These are phyloP conservation scores for Globisporangium parvum DNA, from an alignment of 352 stramenopile species.

Conservation along the genomic window DNA sequence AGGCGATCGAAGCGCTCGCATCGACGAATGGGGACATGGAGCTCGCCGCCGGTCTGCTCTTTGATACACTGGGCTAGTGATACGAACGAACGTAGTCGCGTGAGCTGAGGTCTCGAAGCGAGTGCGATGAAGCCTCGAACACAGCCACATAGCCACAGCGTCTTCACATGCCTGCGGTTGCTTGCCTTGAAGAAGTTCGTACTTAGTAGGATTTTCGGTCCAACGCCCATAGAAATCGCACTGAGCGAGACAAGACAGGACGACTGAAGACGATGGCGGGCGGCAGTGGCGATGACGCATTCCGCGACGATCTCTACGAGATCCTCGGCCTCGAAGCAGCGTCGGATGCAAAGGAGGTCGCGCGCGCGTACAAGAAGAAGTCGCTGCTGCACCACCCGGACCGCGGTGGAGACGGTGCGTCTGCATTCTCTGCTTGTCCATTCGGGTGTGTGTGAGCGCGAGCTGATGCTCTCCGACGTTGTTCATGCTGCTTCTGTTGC, in stretches of 20 bases:
- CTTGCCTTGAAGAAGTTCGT: background rate
- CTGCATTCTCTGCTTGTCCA: background rate
- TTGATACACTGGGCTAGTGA: slow-evolving; percentile 49
- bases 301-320: slow-evolving; percentile 59
- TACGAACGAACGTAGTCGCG: background rate
- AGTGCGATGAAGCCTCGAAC: background rate
- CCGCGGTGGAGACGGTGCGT: slow-evolving; percentile 67
- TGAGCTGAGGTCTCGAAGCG: no score
- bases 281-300: slow-evolving; percentile 13
- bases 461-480: background rate
- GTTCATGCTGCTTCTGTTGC: background rate
- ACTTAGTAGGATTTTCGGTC: background rate
- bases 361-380: slow-evolving; percentile 82
- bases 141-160: background rate
- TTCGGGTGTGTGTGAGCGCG: background rate
- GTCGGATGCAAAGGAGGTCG: slow-evolving; percentile 57
- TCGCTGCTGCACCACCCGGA: slow-evolving; percentile 75
- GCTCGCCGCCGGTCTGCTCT: slow-evolving; percentile 73
- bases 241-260: background rate
- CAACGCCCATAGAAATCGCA: background rate
- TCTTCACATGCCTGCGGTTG: no score
- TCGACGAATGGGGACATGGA: slow-evolving; percentile 79
- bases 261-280: slow-evolving; percentile 15
- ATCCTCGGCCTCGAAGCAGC: slow-evolving; percentile 68
- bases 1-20: slow-evolving; percentile 57